Evolutionary conservation across 2,329 filamentous ascomycete genomes (phyloP).

Genomic region (Sclerotiophoma versabilis): DNA sequence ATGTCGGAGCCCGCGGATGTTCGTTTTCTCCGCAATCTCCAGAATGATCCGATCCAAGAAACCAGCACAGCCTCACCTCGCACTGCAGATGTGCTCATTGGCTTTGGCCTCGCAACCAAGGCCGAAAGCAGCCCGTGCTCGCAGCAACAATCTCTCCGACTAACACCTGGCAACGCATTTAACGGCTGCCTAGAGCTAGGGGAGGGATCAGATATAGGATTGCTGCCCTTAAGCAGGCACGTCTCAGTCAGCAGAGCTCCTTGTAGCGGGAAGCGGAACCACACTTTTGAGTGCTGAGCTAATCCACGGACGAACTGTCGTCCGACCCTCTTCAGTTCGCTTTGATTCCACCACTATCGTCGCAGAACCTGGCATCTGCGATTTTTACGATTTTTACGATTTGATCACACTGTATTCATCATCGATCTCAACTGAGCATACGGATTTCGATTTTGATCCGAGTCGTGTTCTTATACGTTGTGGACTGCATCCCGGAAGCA

Average conservation of each 20-base stretch:
- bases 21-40: slow-evolving; percentile 14
- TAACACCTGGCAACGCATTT: slow-evolving; percentile 3
- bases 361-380: slow-evolving; percentile 3
- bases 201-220: slow-evolving; percentile 2
- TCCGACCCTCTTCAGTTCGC: slow-evolving; percentile 16
- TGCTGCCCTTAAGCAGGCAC: slow-evolving; percentile 9
- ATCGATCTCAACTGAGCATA: not conserved
- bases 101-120: slow-evolving; percentile 1
- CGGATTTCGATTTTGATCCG: not conserved
- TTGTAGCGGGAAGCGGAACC: not conserved
- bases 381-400: not conserved
- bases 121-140: slow-evolving; percentile 6
- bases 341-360: slow-evolving; percentile 12
- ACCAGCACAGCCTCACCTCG: slow-evolving; percentile 14
- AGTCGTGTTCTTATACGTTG: slow-evolving; percentile 7
- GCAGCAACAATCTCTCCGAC: slow-evolving; percentile 8
- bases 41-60: slow-evolving; percentile 8
- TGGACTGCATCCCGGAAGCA: not conserved
- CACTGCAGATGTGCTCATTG: slow-evolving; percentile 4
- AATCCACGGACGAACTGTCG: slow-evolving; percentile 14
- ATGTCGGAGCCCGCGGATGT: slow-evolving; percentile 4
- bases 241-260: slow-evolving; percentile 6
- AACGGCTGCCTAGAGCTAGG: slow-evolving; percentile 7
- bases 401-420: not conserved
- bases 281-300: slow-evolving; percentile 5